Conservation (phyloP, 2,329 filamentous ascomycete species). For the Fusarium chlamydosporum region DNA sequence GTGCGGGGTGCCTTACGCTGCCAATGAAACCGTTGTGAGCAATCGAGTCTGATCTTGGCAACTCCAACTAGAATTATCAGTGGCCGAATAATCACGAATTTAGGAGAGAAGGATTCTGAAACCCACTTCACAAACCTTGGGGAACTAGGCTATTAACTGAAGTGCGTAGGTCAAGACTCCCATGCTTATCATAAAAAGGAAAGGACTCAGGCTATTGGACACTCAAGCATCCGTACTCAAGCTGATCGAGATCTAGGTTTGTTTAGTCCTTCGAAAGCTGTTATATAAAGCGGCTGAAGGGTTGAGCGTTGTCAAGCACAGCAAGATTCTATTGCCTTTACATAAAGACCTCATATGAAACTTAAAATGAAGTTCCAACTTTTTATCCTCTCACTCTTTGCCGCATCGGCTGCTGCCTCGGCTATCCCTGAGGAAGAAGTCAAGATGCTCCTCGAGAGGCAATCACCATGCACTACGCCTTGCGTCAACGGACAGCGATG, state of each 20-base stretch:
- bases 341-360: background rate
- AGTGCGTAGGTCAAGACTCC: background rate
- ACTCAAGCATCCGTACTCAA: too few species aligned
- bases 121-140: too few species aligned
- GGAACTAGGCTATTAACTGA: too few species aligned
- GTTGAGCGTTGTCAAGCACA: too few species aligned
- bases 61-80: too few species aligned
- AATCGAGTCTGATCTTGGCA: too few species aligned
- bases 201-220: background rate
- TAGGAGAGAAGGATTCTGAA: background rate
- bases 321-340: background rate
- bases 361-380: background rate
- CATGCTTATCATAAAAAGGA: background rate
- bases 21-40: too few species aligned
- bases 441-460: background rate
- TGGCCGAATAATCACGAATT: background rate
- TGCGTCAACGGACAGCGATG: background rate
- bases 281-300: background rate
- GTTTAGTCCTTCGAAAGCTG: background rate
- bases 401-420: background rate
- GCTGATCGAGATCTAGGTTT: background rate
- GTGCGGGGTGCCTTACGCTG: too few species aligned
- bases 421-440: background rate
- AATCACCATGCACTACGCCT: background rate
- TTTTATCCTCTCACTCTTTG: background rate